Evolutionary conservation across 768 basidiomycete genomes (phyloP).

Genomic region (Paxillus rubicundulus): DNA sequence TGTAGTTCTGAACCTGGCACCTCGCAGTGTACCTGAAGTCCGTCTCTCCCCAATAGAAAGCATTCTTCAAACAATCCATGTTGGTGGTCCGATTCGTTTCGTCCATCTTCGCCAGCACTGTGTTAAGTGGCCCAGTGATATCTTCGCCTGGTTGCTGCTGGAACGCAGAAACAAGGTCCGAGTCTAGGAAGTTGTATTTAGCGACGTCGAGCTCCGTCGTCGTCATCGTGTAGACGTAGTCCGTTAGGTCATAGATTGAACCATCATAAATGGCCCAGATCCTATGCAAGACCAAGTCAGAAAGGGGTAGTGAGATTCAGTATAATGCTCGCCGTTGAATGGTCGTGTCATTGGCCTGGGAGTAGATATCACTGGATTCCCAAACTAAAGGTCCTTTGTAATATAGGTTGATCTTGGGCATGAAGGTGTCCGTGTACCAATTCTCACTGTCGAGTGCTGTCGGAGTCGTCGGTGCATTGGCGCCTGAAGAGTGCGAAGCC

Average conservation of each 20-base stretch:
- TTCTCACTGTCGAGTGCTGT: constrained; percentile 36
- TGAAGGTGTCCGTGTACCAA: constrained; percentile 60
- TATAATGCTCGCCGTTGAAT: constrained; percentile 27
- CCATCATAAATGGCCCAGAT: constrained; percentile 61
- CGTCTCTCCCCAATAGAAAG: constrained; percentile 54
- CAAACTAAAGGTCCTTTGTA: constrained; percentile 62
- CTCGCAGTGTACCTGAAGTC: constrained; percentile 57
- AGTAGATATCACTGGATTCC: constrained; percentile 36
- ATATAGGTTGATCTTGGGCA: constrained; percentile 54
- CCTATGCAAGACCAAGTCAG: constrained; percentile 27
- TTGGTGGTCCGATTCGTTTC: constrained; percentile 36
- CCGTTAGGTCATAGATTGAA: constrained; percentile 59
- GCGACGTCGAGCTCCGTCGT: constrained; percentile 40
- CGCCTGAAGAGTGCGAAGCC: constrained; percentile 60
- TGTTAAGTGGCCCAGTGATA: constrained; percentile 50
- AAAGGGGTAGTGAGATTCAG: constrained; percentile 6
- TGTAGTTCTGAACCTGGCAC: constrained; percentile 61
- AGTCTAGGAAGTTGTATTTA: constrained; percentile 53
- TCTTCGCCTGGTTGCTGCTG: constrained; percentile 60
- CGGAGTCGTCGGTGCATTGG: constrained; percentile 34
- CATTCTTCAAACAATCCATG: constrained; percentile 54
- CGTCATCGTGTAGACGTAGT: constrained; percentile 62
- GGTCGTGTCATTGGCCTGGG: constrained; percentile 37
- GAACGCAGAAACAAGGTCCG: constrained; percentile 48
- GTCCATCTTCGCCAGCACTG: constrained; percentile 43